Conservation (phyloP, 495 filamentous ascomycete species). For the Xanthoparmelia taractica region DNA sequence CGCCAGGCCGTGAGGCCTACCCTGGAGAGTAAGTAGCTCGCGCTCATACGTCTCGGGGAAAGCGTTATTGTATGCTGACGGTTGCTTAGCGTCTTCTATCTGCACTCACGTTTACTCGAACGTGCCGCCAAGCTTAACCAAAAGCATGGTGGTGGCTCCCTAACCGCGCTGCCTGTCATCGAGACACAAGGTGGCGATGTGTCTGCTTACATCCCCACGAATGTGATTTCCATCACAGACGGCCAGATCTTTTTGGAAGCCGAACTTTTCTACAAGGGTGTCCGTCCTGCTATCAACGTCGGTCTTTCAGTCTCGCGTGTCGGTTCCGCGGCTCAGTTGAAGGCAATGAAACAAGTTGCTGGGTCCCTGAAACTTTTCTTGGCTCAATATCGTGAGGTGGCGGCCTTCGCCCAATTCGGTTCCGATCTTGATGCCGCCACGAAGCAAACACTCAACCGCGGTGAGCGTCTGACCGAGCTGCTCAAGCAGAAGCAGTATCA, state of each 20-base stretch:
- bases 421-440: constrained; percentile 98
- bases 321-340: constrained; percentile 98
- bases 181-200: constrained; percentile 99
- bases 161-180: constrained; percentile 96
- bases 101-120: constrained; percentile 98
- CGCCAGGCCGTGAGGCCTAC: constrained; percentile 99
- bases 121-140: constrained; percentile 99
- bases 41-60: neutral
- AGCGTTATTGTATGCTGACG: constrained; percentile 25
- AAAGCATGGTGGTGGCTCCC: constrained; percentile 89
- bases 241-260: constrained; percentile 99
- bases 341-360: constrained; percentile 99
- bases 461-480: constrained; percentile 97
- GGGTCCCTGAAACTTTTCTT: constrained; percentile 99
- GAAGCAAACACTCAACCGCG: constrained; percentile 97
- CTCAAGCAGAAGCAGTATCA: constrained; percentile 99
- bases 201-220: constrained; percentile 99
- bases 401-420: constrained; percentile 99
- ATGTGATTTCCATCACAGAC: constrained; percentile 99
- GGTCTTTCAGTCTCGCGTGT: constrained; percentile 99
- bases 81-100: constrained; percentile 77
- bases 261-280: constrained; percentile 99
- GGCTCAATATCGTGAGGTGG: constrained; percentile 99
- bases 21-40: constrained; percentile 68
- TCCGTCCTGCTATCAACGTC: constrained; percentile 99